These are phyloP conservation scores for Eryngium alpinum DNA, from an alignment of 140 eudicot species.

Conservation along the genomic window DNA sequence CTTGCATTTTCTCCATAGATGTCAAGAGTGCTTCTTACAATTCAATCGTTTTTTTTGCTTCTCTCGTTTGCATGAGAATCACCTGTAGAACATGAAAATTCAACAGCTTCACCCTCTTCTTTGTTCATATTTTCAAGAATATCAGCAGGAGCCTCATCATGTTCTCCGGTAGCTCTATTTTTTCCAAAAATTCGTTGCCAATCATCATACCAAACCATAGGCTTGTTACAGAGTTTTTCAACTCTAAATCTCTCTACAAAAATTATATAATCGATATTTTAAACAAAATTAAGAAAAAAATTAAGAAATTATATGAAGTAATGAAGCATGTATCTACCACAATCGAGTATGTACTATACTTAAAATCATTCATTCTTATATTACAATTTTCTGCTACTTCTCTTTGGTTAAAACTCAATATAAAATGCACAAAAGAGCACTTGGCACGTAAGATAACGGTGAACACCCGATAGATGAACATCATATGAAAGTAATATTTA, in stretches of 20 bases:
- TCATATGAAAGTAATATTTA: too few species aligned
- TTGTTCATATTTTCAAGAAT: neutral
- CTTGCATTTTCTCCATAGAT: neutral
- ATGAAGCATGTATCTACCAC: too few species aligned
- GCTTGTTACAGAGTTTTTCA: neutral
- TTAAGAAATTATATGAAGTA: too few species aligned
- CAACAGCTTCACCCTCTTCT: neutral
- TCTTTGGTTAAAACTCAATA: too few species aligned
- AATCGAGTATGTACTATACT: too few species aligned
- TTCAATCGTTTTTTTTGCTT: neutral
- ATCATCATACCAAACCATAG: neutral
- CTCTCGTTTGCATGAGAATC: neutral
- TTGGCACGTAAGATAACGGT: too few species aligned
- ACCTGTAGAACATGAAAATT: neutral
- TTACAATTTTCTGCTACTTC: too few species aligned
- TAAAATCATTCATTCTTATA: too few species aligned
- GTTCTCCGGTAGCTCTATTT: neutral
- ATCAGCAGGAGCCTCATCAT: neutral
- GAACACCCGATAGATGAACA: too few species aligned
- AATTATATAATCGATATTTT: too few species aligned
- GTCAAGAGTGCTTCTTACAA: neutral
- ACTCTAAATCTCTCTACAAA: neutral
- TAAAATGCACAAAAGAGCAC: too few species aligned
- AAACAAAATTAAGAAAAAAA: too few species aligned
- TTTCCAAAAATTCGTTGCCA: neutral